These are phyloP conservation scores for Botryotinia convoluta DNA, from an alignment of 2,329 filamentous ascomycete species.

Conservation along the genomic window DNA sequence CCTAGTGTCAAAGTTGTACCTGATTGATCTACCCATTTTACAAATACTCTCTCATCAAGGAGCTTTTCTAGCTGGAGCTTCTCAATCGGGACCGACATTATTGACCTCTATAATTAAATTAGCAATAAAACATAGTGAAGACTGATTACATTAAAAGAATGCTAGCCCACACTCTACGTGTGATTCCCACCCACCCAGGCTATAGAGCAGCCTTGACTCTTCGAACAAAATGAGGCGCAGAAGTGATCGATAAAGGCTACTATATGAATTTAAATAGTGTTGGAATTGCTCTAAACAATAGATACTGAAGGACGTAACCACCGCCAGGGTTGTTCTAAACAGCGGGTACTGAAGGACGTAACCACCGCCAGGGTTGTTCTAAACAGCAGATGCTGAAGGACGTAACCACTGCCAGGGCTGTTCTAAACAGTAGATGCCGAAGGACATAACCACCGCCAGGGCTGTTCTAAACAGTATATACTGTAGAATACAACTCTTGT, in stretches of 20 bases:
- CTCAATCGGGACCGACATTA: background rate
- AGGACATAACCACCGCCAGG: background rate
- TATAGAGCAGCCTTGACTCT: constrained; percentile 19
- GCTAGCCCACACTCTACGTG: constrained; percentile 9
- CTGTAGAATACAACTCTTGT: background rate
- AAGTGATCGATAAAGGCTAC: constrained; percentile 1
- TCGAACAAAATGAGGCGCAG: background rate
- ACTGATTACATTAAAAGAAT: background rate
- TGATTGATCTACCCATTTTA: constrained; percentile 6
- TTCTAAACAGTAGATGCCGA: background rate
- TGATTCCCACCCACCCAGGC: constrained; percentile 12
- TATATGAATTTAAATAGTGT: background rate
- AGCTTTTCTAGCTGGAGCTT: background rate
- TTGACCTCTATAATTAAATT: background rate
- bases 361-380: background rate
- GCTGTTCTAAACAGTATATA: background rate
- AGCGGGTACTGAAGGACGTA: background rate
- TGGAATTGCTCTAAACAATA: background rate
- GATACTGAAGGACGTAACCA: constrained; percentile 1
- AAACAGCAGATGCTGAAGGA: background rate
- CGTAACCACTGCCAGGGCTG: background rate
- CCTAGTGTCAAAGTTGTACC: background rate
- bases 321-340: background rate
- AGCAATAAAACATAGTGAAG: constrained; percentile 4
- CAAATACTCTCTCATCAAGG: constrained; percentile 5